Conservation (phyloP, 805 yeast genomes). For the Yarrowia sp. region DNA sequence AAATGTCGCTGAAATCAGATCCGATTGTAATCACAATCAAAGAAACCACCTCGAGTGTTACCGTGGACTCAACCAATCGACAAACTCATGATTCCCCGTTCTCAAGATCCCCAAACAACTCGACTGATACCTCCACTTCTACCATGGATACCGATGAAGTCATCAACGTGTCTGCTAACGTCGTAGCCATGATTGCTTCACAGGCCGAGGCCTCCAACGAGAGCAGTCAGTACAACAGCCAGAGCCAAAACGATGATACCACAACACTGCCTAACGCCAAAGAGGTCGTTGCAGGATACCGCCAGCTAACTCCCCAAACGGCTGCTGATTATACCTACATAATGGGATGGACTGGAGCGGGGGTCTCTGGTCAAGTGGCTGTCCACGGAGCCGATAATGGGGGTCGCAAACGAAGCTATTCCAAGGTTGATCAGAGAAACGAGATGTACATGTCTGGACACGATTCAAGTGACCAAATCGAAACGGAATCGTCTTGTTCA, state of each 20-base stretch:
- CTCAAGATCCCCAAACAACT: slow-evolving; percentile 7
- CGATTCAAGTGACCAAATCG: neutral
- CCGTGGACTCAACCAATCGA: neutral
- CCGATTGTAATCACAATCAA: neutral
- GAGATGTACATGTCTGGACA: neutral
- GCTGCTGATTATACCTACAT: slow-evolving; percentile 10
- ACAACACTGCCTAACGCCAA: neutral
- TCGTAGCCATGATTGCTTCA: neutral
- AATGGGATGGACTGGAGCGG: slow-evolving; percentile 13
- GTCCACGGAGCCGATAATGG: neutral
- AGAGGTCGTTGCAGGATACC: neutral
- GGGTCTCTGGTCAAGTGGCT: neutral
- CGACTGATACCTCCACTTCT: neutral
- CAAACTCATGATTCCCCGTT: neutral
- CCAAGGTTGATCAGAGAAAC: neutral
- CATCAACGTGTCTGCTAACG: neutral
- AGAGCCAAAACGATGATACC: slow-evolving; percentile 11
- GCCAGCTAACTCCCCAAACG: slow-evolving; percentile 4
- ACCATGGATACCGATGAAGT: neutral
- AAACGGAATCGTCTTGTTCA: neutral
- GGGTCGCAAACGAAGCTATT: neutral
- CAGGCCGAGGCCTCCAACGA: neutral
- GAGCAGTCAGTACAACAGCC: slow-evolving; percentile 8
- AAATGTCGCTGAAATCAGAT: slow-evolving; percentile 7
- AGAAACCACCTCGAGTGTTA: neutral